These are phyloP conservation scores for Gremmenia infestans DNA, from an alignment of 2,329 filamentous ascomycete species.

Conservation along the genomic window DNA sequence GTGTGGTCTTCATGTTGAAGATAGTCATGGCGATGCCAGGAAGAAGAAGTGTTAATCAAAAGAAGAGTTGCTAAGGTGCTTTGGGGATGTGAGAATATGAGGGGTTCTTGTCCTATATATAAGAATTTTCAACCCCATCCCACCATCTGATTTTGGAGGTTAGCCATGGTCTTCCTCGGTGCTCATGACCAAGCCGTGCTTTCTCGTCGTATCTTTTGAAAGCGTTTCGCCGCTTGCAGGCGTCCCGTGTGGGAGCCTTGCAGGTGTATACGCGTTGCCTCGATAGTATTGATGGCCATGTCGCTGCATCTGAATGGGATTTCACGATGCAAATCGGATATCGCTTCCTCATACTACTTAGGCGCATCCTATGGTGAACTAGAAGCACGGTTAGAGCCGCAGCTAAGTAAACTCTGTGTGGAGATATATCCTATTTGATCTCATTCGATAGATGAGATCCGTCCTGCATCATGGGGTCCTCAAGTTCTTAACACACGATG, in stretches of 20 bases:
- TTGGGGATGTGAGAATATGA: conserved; percentile 1
- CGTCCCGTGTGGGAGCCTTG: not conserved
- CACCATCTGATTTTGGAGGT: not conserved
- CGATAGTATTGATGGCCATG: not conserved
- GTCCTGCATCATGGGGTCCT: not conserved
- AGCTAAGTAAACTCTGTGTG: not conserved
- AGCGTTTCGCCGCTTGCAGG: not conserved
- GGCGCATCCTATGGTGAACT: not conserved
- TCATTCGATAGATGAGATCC: not conserved
- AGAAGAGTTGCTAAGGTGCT: not conserved
- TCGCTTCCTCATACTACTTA: not conserved
- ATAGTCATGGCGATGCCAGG: conserved; percentile 4
- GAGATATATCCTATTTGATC: not conserved
- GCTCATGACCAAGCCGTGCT: not conserved
- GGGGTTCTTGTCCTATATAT: conserved; percentile 1
- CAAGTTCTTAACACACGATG: not conserved
- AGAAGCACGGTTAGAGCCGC: not conserved
- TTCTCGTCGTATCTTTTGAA: not conserved
- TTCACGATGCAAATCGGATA: not conserved
- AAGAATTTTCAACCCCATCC: not conserved
- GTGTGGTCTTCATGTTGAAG: conserved; percentile 26
- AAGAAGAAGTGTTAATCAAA: conserved; percentile 12
- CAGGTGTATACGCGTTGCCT: conserved; percentile 9
- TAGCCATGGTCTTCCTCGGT: not conserved
- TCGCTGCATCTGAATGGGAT: not conserved